These are phyloP conservation scores for Aspergillus arachidicola DNA, from an alignment of 2,329 filamentous ascomycete species.

Conservation along the genomic window DNA sequence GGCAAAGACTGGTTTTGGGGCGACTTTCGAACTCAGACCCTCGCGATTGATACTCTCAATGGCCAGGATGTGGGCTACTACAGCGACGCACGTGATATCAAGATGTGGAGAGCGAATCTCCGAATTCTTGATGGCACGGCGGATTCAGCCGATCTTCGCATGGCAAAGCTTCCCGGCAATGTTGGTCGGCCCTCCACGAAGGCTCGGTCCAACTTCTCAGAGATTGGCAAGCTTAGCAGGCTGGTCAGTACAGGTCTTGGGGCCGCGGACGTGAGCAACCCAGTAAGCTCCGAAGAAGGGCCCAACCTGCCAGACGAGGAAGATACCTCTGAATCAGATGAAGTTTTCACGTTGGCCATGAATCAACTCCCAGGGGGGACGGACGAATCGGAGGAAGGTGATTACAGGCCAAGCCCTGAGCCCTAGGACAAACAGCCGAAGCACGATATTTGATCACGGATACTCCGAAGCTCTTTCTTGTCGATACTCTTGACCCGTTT, in stretches of 20 bases:
- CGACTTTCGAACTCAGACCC: conserved; percentile 57
- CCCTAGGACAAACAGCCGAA: conserved; percentile 22
- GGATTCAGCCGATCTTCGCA: conserved; percentile 25
- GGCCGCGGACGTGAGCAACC: conserved; percentile 28
- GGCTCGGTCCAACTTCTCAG: conserved; percentile 28
- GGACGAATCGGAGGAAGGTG: conserved; percentile 30
- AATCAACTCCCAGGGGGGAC: conserved; percentile 29
- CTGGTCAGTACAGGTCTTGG: conserved; percentile 42
- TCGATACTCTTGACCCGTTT: neutral
- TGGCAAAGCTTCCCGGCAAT: conserved; percentile 32
- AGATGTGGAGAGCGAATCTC: conserved; percentile 51
- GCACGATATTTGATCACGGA: neutral
- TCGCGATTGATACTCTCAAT: conserved; percentile 59
- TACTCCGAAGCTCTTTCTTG: neutral
- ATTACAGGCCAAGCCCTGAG: conserved; percentile 22
- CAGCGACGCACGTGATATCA: conserved; percentile 48
- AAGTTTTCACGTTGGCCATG: conserved; percentile 18
- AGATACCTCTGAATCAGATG: conserved; percentile 14
- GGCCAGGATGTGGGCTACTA: conserved; percentile 53
- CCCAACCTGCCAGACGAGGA: conserved; percentile 10
- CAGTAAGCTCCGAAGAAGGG: conserved; percentile 26
- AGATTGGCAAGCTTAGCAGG: conserved; percentile 42
- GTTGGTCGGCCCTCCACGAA: conserved; percentile 29
- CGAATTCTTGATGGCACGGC: conserved; percentile 46
- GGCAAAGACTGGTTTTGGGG: conserved; percentile 60